Evolutionary conservation across 805 yeast species (phyloP).

Genomic region (Brettanomyces bruxellensis): DNA sequence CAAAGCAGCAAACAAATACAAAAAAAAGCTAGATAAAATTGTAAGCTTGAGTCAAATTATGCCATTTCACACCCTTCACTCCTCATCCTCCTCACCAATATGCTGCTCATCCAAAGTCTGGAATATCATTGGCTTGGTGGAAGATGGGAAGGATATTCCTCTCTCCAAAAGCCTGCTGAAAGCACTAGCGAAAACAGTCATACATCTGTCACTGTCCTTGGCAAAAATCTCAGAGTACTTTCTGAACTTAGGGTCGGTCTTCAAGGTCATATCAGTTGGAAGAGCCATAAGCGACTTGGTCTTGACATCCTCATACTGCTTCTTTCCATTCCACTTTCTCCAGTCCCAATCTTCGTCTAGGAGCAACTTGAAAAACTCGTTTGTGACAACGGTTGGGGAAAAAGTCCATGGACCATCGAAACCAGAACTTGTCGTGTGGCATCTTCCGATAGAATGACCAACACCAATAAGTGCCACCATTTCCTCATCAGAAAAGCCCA

Average conservation of each 20-base stretch:
- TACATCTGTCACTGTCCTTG: conserved; percentile 37
- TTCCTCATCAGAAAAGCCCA: conserved; percentile 40
- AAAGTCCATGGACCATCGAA: conserved; percentile 90
- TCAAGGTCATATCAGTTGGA: conserved; percentile 48
- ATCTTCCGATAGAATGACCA: conserved; percentile 40
- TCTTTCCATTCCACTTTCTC: conserved; percentile 52
- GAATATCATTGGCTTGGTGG: conserved; percentile 36
- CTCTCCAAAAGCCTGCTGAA: conserved; percentile 51
- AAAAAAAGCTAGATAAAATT: neutral
- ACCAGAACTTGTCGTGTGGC: conserved; percentile 52
- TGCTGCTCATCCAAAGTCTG: conserved; percentile 66
- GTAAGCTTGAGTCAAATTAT: neutral
- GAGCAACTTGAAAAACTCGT: conserved; percentile 58
- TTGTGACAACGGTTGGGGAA: conserved; percentile 63
- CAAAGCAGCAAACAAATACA: neutral
- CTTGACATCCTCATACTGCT: conserved; percentile 54
- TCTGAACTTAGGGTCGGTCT: conserved; percentile 35
- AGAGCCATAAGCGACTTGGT: conserved; percentile 49
- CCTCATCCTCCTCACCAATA: conserved; percentile 7
- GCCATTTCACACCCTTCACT: conserved; percentile 3
- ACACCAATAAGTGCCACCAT: conserved; percentile 37
- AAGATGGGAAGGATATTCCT: conserved; percentile 58
- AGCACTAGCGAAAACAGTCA: conserved; percentile 39
- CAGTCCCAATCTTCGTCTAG: conserved; percentile 49
- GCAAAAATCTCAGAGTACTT: conserved; percentile 42